Percentiles rank a stretch among this genome's conserved stretches.
Conservation (phyloP, 2,329 filamentous ascomycete species). For the Trichoderma simmonsii region DNA sequence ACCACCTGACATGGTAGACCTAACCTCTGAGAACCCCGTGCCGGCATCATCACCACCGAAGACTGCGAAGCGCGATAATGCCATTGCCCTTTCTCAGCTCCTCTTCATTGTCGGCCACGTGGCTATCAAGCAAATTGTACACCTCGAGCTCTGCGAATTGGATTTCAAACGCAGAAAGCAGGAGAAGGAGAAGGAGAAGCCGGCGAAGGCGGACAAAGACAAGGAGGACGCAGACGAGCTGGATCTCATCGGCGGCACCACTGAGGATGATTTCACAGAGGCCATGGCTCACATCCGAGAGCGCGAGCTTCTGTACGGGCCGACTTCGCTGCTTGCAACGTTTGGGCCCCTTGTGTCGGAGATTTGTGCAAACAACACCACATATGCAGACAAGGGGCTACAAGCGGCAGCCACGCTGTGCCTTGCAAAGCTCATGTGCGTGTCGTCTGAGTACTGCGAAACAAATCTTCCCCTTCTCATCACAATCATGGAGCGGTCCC, state of each 20-base stretch:
- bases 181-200: constrained; percentile 70
- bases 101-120: constrained; percentile 95
- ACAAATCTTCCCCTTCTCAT: constrained; percentile 88
- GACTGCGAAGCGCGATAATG: constrained; percentile 60
- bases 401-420: constrained; percentile 93
- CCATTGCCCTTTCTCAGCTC: constrained; percentile 80
- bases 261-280: constrained; percentile 88
- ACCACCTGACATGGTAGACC: constrained; percentile 30
- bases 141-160: constrained; percentile 93
- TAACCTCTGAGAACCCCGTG: constrained; percentile 29
- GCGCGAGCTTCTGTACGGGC: constrained; percentile 77
- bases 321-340: constrained; percentile 77
- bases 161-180: constrained; percentile 97
- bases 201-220: constrained; percentile 48
- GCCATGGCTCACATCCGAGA: constrained; percentile 82
- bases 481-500: constrained; percentile 93
- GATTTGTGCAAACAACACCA: constrained; percentile 91
- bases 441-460: constrained; percentile 95
- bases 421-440: constrained; percentile 97
- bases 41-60: constrained; percentile 30
- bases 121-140: constrained; percentile 98
- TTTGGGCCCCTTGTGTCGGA: constrained; percentile 92
- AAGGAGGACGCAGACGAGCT: constrained; percentile 78
- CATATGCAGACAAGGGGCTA: constrained; percentile 82
- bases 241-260: constrained; percentile 94